Percentiles rank a stretch among this genome's conserved stretches.
These are phyloP conservation scores for Blastobotrys petasosporus DNA, from an alignment of 1,139 yeast species.

Conservation along the genomic window DNA sequence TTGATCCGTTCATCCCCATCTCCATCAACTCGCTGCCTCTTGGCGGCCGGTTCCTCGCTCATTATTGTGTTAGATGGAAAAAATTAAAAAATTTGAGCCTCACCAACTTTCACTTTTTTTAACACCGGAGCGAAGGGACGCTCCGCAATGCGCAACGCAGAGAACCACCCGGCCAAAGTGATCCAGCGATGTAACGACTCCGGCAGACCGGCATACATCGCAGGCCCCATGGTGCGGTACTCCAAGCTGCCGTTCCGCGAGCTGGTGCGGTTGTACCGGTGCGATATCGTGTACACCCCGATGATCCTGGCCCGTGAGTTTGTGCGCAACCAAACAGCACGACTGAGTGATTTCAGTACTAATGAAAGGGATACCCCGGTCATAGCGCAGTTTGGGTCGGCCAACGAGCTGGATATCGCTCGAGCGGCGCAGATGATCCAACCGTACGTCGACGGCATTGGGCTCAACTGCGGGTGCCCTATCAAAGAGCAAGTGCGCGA, in stretches of 20 bases:
- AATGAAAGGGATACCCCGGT: slow-evolving; percentile 62
- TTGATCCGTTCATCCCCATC: slow-evolving; percentile 15
- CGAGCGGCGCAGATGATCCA: slow-evolving; percentile 84
- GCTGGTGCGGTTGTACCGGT: slow-evolving; percentile 62
- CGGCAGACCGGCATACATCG: slow-evolving; percentile 63
- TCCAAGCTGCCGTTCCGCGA: slow-evolving; percentile 90
- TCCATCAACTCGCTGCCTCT: slow-evolving; percentile 5
- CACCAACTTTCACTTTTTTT: slow-evolving; percentile 2
- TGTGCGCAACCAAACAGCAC: slow-evolving; percentile 75
- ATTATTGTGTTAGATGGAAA: slow-evolving; percentile 2
- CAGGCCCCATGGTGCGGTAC: slow-evolving; percentile 97
- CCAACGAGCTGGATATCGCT: slow-evolving; percentile 75
- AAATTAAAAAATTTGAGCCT: slow-evolving; percentile 1
- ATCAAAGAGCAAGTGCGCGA: slow-evolving; percentile 90
- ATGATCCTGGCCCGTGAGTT: slow-evolving; percentile 95
- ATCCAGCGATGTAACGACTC: slow-evolving; percentile 41
- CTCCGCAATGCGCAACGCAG: slow-evolving; percentile 12
- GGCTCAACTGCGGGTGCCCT: slow-evolving; percentile 96
- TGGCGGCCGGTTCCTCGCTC: slow-evolving; percentile 5
- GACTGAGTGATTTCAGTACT: slow-evolving; percentile 80
- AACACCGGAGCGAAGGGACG: background rate
- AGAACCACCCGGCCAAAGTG: slow-evolving; percentile 51
- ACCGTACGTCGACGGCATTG: slow-evolving; percentile 89
- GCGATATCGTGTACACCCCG: slow-evolving; percentile 87
- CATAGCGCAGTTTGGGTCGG: slow-evolving; percentile 87